Evolutionary conservation across 352 stramenopile genomes (phyloP).

Genomic region (Phytopythium ostracodes): DNA sequence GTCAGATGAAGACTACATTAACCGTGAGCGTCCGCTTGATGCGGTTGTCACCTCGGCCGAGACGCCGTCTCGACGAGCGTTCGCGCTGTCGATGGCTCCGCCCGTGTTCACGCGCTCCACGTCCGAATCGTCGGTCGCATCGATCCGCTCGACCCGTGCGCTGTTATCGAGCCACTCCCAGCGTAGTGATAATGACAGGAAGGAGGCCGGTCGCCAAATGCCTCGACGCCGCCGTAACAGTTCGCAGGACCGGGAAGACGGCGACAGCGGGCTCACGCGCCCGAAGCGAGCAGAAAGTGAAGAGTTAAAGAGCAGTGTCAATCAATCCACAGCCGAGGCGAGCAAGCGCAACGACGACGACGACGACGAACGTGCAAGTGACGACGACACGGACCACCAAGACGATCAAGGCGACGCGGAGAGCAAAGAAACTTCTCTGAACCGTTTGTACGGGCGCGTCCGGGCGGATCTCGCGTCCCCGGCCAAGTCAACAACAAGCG

Average conservation of each 20-base stretch:
- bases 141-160: slow-evolving; percentile 5
- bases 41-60: slow-evolving; percentile 2
- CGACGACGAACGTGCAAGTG: neutral
- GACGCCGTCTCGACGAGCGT: slow-evolving; percentile 7
- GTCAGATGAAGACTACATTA: slow-evolving; percentile 72
- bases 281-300: neutral
- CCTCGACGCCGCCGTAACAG: slow-evolving; percentile 1
- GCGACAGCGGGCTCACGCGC: no score
- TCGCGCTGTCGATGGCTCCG: slow-evolving; percentile 1
- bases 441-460: neutral
- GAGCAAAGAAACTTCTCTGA: neutral
- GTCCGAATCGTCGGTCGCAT: slow-evolving; percentile 16
- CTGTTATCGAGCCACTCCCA: slow-evolving; percentile 2
- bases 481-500: slow-evolving; percentile 27
- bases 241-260: slow-evolving; percentile 3
- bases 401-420: neutral
- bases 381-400: neutral
- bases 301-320: neutral
- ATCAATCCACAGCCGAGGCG: no score
- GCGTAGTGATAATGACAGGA: neutral
- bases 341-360: neutral
- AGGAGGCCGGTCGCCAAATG: neutral
- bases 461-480: slow-evolving; percentile 27
- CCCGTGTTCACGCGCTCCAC: slow-evolving; percentile 13
- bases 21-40: slow-evolving; percentile 36